Evolutionary conservation across 495 filamentous ascomycete species (phyloP).

Genomic region (Paragyromitra xinjiangensis): DNA sequence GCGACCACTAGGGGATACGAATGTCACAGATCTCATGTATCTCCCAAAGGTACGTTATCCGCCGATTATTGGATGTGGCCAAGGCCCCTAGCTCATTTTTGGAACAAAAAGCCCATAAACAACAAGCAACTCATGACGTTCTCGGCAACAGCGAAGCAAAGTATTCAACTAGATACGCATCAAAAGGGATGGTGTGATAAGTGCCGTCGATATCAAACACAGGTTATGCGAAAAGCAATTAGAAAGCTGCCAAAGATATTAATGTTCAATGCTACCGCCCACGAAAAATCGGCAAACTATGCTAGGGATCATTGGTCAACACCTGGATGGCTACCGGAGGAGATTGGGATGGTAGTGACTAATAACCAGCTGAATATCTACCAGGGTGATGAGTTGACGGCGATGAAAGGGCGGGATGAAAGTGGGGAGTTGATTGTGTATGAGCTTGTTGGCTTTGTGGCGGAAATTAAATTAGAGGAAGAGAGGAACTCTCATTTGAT

Average conservation of each 20-base stretch:
- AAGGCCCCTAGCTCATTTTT: background rate
- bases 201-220: conserved; percentile 84
- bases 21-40: conserved; percentile 86
- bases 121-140: conserved; percentile 50
- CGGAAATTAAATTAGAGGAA: conserved; percentile 83
- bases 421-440: conserved; percentile 72
- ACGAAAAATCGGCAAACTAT: conserved; percentile 61
- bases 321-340: conserved; percentile 88
- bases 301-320: conserved; percentile 82
- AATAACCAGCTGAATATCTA: conserved; percentile 83
- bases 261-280: conserved; percentile 81
- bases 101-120: conserved; percentile 39
- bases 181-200: conserved; percentile 84
- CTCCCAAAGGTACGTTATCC: conserved; percentile 65
- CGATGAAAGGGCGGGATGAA: conserved; percentile 67
- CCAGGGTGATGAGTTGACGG: conserved; percentile 83
- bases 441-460: conserved; percentile 88
- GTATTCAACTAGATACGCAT: conserved; percentile 79
- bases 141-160: conserved; percentile 66
- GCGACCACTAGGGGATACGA: conserved; percentile 59
- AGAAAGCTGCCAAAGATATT: conserved; percentile 81
- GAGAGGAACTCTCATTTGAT: conserved; percentile 90
- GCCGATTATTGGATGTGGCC: background rate
- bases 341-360: conserved; percentile 87
- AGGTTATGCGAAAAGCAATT: conserved; percentile 80